Percentiles rank a stretch among this genome's conserved stretches.
Conservation (phyloP, 495 filamentous ascomycete genomes). For the Hypoxylon crocopeplum region DNA sequence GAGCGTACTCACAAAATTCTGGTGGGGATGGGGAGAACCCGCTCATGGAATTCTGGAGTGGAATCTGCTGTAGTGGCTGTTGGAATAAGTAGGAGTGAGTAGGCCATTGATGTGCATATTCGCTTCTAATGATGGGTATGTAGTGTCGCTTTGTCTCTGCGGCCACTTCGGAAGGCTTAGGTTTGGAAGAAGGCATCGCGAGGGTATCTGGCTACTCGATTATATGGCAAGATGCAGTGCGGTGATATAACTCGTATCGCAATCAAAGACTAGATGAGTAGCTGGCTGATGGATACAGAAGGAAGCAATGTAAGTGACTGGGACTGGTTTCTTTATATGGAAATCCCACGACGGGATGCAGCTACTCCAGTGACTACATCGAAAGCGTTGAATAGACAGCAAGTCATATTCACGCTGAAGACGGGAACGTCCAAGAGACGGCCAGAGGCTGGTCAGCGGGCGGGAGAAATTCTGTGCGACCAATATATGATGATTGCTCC, state of each 20-base stretch:
- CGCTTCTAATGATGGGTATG: constrained; percentile 63
- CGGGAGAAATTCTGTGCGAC: constrained; percentile 40
- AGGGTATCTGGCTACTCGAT: not conserved
- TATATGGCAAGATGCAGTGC: not conserved
- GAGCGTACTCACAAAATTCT: constrained; percentile 47
- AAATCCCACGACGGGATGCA: constrained; percentile 8
- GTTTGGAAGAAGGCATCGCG: constrained; percentile 65
- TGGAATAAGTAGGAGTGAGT: constrained; percentile 58
- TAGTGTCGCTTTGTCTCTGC: constrained; percentile 70
- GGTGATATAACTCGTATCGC: no score
- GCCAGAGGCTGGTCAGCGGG: constrained; percentile 3
- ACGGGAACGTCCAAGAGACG: constrained; percentile 13
- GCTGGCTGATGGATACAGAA: not conserved
- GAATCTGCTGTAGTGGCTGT: constrained; percentile 49
- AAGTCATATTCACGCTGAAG: constrained; percentile 21
- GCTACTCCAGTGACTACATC: constrained; percentile 22
- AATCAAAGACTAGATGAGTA: not conserved
- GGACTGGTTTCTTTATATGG: constrained; percentile 21
- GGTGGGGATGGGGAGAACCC: constrained; percentile 44
- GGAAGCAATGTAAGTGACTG: constrained; percentile 9
- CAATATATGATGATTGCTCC: constrained; percentile 42
- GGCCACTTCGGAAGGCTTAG: constrained; percentile 73
- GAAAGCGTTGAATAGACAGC: constrained; percentile 9
- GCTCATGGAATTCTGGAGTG: constrained; percentile 41
- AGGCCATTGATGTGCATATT: constrained; percentile 54